These are phyloP conservation scores for Leccinum solheimii DNA, from an alignment of 1,284 basidiomycete species.

Conservation along the genomic window DNA sequence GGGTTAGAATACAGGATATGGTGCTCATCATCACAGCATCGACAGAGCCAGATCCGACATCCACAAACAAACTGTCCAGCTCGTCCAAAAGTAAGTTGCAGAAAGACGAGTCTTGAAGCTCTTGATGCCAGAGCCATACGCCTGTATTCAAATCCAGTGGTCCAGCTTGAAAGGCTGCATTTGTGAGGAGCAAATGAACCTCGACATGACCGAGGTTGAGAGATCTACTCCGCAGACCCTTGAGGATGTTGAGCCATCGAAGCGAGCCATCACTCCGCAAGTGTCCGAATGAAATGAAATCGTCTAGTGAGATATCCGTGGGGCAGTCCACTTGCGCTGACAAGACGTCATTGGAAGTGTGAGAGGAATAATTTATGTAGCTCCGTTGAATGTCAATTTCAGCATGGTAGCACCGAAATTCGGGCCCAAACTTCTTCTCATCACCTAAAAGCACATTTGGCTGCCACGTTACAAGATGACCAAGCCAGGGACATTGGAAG, in stretches of 20 bases:
- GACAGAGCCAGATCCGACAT: constrained; percentile 43
- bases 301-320: constrained; percentile 39
- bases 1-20: constrained; percentile 37
- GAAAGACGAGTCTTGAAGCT: constrained; percentile 36
- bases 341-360: constrained; percentile 44
- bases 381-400: too few relatives aligned
- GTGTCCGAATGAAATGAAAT: constrained; percentile 43
- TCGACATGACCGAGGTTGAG: constrained; percentile 40
- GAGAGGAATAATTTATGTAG: constrained; percentile 27
- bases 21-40: constrained; percentile 39
- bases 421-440: too few relatives aligned
- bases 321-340: constrained; percentile 42
- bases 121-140: constrained; percentile 36
- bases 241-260: constrained; percentile 42
- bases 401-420: too few relatives aligned
- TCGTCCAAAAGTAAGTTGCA: constrained; percentile 36
- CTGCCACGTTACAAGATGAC: too few relatives aligned
- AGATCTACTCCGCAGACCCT: constrained; percentile 37
- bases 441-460: too few relatives aligned
- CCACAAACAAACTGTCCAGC: constrained; percentile 31
- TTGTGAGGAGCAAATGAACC: constrained; percentile 43
- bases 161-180: constrained; percentile 46
- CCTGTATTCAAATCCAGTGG: constrained; percentile 16
- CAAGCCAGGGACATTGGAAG: too few relatives aligned
- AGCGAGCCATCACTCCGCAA: constrained; percentile 44